These are phyloP conservation scores for Saccharomycopsis fermentans DNA, from an alignment of 805 yeast genomes.

Conservation along the genomic window DNA sequence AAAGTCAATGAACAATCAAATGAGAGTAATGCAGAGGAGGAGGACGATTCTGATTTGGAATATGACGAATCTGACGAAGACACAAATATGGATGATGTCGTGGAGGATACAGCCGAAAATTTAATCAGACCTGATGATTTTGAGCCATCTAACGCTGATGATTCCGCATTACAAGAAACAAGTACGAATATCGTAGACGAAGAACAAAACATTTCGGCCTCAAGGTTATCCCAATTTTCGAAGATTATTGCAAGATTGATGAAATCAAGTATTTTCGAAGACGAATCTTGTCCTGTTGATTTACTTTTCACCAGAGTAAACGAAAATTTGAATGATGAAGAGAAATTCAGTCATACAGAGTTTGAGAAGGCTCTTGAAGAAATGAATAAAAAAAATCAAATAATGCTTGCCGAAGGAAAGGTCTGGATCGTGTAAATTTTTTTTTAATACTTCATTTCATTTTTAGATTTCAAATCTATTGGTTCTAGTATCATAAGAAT, in stretches of 20 bases:
- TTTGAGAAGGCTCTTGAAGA: conserved; percentile 33
- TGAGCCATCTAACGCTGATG: conserved; percentile 9
- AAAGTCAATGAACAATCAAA: conserved; percentile 22
- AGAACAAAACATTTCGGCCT: conserved; percentile 36
- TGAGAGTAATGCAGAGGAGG: conserved; percentile 19
- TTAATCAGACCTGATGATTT: conserved; percentile 23
- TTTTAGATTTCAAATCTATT: no score
- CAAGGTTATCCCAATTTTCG: conserved; percentile 38
- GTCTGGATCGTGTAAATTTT: conserved; percentile 28
- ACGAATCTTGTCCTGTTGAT: conserved; percentile 33
- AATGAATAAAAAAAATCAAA: conserved; percentile 35
- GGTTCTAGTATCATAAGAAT: no score
- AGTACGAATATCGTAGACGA: conserved; percentile 5
- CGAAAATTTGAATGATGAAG: conserved; percentile 36
- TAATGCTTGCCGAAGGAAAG: conserved; percentile 39
- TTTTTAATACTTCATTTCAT: no score
- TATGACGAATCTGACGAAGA: conserved; percentile 17
- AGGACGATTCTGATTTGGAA: conserved; percentile 18
- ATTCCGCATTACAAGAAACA: background rate
- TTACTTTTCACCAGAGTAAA: conserved; percentile 34
- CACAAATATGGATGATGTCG: conserved; percentile 1
- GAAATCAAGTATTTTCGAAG: conserved; percentile 33
- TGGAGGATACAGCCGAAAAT: conserved; percentile 27
- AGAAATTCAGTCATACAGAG: conserved; percentile 35
- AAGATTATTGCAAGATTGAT: conserved; percentile 38